A percentile compares a stretch with the other conserved stretches of the same genome.
phyloP scores from a whole-genome alignment of 371 early-diverging fungal genomes.

The Batkoa obscura region DNA sequence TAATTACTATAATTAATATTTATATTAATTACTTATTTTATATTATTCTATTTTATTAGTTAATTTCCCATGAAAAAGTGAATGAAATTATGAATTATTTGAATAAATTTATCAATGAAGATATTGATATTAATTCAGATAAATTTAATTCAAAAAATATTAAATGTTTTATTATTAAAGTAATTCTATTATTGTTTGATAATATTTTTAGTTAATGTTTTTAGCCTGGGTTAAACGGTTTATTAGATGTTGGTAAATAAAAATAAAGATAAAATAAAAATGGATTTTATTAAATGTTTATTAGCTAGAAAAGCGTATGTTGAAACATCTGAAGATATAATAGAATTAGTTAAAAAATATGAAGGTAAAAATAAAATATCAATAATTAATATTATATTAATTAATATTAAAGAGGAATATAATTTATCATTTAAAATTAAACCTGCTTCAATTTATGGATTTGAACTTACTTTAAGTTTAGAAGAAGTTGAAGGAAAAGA shows the following conservation, averaged over 20 bases:
- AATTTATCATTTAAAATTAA: conserved; percentile 38
- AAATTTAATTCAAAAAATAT: background rate
- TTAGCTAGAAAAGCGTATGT: conserved; percentile 37
- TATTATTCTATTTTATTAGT: too few relatives aligned
- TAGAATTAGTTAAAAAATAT: conserved; percentile 42
- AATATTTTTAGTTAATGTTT: conserved; percentile 61
- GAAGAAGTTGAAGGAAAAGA: conserved; percentile 15
- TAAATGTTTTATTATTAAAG: conserved; percentile 29
- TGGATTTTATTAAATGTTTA: background rate
- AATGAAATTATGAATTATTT: conserved; percentile 17
- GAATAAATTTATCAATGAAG: conserved; percentile 33
- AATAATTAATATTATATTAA: background rate
- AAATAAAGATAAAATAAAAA: background rate
- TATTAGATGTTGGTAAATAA: conserved; percentile 70
- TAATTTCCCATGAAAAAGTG: conserved; percentile 13
- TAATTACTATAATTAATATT: conserved; percentile 19
- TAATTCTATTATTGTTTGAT: conserved; percentile 56
- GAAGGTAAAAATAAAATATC: conserved; percentile 16
- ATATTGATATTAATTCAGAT: conserved; percentile 18
- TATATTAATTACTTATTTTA: conserved; percentile 16
- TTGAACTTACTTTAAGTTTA: conserved; percentile 25
- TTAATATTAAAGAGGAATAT: conserved; percentile 20
- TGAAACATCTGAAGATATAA: conserved; percentile 66
- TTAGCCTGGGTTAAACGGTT: conserved; percentile 63
- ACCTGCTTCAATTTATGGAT: conserved; percentile 38